Base-by-base conservation (phyloP, 495 filamentous ascomycete genomes). In the Xylaria sp. region DNA sequence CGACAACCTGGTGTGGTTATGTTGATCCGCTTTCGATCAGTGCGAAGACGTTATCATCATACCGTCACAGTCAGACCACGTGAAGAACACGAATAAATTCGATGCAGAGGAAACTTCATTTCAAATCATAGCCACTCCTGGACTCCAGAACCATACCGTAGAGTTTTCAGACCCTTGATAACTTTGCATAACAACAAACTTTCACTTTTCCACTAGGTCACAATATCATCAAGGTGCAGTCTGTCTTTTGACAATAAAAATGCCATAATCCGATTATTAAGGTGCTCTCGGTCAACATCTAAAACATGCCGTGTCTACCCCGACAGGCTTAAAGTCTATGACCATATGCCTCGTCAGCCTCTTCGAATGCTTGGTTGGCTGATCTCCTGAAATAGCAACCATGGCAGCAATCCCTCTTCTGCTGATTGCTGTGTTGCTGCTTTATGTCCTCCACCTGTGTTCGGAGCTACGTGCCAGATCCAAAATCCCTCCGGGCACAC, bases 401-500 rank as follows among this genome's bases (percentile, higher is more conserved):
- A 78, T 78, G 76, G 68, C 74, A 40, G 14, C 72, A 48, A 21
- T 71, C 57, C 29, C 57, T 50, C 64, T 71, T 62, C 29, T 77
- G 57, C 48, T 68, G 14, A 26, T 75, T 70, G 71, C 44, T 5
- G 46, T 61, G 14, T 46, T 74, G 26, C 14, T 75, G 41, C 26
- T 69, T 55, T 76, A 43, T 24, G 33, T 73, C n/a, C n/a, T 73
- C 40, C 73, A 68, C 48, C 12, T 76, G 37, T 43, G 17, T 26
- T 24, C 21, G n/a, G 43, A 43, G 67, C 31, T 26, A 78, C 61
- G 46, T 24, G 48, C 48, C 8, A 68, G 57, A 53, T 58, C 48
- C 26, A 74, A 66, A 46, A 70, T 80, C 26, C 78, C 74, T 5
- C 70, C 73, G 12, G 76, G 73, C 61, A 62, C 61, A 61, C 71